Percentiles rank a stretch among this genome's conserved stretches.
Conservation (phyloP, 1,284 basidiomycete genomes). For the Leccinum fallax region DNA sequence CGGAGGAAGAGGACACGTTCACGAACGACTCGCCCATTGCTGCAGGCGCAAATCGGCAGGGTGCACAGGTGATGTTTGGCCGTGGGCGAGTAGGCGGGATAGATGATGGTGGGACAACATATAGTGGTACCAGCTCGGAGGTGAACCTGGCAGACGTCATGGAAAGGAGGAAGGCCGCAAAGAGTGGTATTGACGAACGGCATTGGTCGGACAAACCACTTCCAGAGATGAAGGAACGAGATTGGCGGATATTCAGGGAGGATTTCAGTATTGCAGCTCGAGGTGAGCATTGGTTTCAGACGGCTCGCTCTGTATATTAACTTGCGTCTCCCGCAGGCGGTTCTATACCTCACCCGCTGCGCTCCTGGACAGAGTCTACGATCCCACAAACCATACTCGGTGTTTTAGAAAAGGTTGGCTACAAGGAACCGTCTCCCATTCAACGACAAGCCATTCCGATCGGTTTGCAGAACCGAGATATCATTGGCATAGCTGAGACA, state of each 20-base stretch:
- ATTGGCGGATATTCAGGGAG: constrained; percentile 99
- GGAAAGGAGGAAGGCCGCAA: constrained; percentile 81
- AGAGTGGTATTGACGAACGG: constrained; percentile 84
- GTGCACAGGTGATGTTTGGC: constrained; percentile 86
- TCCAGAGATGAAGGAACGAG: constrained; percentile 93
- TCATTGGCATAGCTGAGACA: constrained; percentile 98
- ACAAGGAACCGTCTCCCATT: constrained; percentile 96
- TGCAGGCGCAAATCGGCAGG: constrained; percentile 68
- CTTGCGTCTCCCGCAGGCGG: constrained; percentile 61
- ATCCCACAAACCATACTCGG: constrained; percentile 83
- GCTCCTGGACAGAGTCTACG: constrained; percentile 87
- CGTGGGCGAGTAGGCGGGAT: constrained; percentile 82
- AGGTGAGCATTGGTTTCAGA: constrained; percentile 47
- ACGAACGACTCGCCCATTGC: constrained; percentile 65
- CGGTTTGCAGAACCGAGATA: constrained; percentile 92
- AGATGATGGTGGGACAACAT: constrained; percentile 62
- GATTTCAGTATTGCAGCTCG: constrained; percentile 96
- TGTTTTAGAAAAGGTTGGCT: constrained; percentile 89
- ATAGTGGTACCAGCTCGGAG: constrained; percentile 37
- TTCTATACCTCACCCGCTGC: constrained; percentile 88
- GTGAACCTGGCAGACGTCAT: constrained; percentile 74
- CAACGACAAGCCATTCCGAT: constrained; percentile 99
- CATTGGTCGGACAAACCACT: constrained; percentile 98
- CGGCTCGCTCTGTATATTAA: not conserved
- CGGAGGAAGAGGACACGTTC: constrained; percentile 89